Conservation (phyloP, 2,329 filamentous ascomycete species). For the Trichocomaceae sp. region DNA sequence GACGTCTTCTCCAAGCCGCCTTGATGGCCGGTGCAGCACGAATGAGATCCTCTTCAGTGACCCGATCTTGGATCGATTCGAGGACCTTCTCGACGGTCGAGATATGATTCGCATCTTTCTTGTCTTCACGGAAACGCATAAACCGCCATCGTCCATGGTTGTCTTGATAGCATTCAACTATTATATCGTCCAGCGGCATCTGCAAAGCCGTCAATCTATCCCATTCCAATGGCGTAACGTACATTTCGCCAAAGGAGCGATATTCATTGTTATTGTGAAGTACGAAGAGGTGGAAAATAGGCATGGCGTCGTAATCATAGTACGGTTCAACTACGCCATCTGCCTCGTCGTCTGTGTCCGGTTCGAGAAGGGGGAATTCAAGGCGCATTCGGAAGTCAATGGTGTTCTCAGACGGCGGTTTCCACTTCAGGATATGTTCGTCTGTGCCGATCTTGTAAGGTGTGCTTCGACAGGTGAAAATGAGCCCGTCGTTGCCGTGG, state of each 20-base stretch:
- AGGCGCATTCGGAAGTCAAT: slow-evolving; percentile 83
- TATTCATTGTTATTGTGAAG: slow-evolving; percentile 61
- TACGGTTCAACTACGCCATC: slow-evolving; percentile 59
- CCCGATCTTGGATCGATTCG: slow-evolving; percentile 79
- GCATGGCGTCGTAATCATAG: slow-evolving; percentile 72
- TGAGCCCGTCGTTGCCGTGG: slow-evolving; percentile 92
- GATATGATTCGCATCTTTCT: slow-evolving; percentile 82
- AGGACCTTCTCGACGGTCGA: slow-evolving; percentile 78
- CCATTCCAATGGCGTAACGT: slow-evolving; percentile 74
- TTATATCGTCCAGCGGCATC: slow-evolving; percentile 73
- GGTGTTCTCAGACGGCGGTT: slow-evolving; percentile 89
- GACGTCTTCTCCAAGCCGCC: slow-evolving; percentile 68
- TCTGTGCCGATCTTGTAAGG: slow-evolving; percentile 88
- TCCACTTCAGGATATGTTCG: slow-evolving; percentile 94
- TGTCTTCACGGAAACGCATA: slow-evolving; percentile 87
- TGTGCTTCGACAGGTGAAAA: slow-evolving; percentile 90
- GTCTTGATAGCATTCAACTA: slow-evolving; percentile 87
- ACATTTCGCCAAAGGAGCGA: slow-evolving; percentile 59
- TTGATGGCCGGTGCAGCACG: slow-evolving; percentile 64
- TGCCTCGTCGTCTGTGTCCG: slow-evolving; percentile 59
- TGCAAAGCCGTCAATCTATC: slow-evolving; percentile 66
- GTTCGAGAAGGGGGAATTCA: slow-evolving; percentile 65
- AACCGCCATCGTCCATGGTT: slow-evolving; percentile 70
- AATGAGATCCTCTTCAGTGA: slow-evolving; percentile 75
- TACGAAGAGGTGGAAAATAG: slow-evolving; percentile 65